Evolutionary conservation across 805 yeast species (phyloP).

Genomic region (Barnettozyma californica): DNA sequence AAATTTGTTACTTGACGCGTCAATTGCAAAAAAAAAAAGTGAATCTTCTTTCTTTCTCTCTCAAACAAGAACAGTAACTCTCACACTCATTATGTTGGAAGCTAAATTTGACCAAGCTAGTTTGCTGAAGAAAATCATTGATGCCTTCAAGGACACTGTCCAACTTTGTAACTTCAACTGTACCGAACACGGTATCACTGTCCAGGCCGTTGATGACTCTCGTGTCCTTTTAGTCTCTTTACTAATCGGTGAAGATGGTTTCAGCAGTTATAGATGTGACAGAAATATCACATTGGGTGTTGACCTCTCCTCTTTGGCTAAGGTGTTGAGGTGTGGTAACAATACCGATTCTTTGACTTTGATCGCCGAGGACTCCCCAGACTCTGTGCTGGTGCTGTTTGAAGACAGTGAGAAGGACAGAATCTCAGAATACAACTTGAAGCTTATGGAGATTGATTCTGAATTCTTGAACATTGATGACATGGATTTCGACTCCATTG

Average conservation of each 20-base stretch:
- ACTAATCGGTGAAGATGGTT: conserved; percentile 82
- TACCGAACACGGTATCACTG: conserved; percentile 89
- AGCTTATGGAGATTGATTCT: conserved; percentile 94
- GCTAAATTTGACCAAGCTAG: conserved; percentile 94
- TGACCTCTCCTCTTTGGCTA: conserved; percentile 80
- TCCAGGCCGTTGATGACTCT: conserved; percentile 97
- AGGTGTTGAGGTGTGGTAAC: conserved; percentile 87
- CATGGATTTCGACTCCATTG: conserved; percentile 80
- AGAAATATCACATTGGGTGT: conserved; percentile 87
- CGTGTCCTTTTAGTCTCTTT: conserved; percentile 89
- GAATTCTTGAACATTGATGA: conserved; percentile 93
- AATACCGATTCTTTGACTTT: conserved; percentile 83
- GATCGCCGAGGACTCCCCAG: conserved; percentile 86
- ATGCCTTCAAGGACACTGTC: conserved; percentile 91
- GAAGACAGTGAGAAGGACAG: conserved; percentile 91
- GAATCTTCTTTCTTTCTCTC: neutral
- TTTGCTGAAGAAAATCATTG: conserved; percentile 86
- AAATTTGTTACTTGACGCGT: conserved; percentile 1
- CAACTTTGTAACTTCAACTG: conserved; percentile 95
- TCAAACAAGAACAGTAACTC: neutral
- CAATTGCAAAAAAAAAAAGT: neutral
- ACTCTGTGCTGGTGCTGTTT: conserved; percentile 70
- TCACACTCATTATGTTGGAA: conserved; percentile 65
- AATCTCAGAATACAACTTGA: conserved; percentile 84
- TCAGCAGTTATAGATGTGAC: conserved; percentile 92